These are phyloP conservation scores for Pholiota adiposa DNA, from an alignment of 1,284 basidiomycete species.

Conservation along the genomic window DNA sequence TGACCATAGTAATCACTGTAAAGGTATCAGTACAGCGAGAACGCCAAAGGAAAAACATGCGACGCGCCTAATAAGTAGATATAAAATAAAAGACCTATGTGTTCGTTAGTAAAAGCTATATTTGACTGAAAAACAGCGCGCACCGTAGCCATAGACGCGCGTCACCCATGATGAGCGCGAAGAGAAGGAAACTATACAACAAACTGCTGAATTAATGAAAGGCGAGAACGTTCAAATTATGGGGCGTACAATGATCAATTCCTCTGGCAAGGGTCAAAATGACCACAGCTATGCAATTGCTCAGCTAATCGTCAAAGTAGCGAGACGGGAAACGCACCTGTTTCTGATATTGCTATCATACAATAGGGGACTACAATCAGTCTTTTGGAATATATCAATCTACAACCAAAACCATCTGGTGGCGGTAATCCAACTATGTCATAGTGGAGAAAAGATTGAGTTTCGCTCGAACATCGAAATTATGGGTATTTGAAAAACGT, in stretches of 20 bases:
- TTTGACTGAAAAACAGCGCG: constrained; percentile 17
- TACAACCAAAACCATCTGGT: neutral
- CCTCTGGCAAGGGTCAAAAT: neutral
- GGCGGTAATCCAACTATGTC: neutral
- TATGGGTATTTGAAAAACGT: too few relatives aligned
- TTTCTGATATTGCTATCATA: neutral
- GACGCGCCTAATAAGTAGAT: constrained; percentile 30
- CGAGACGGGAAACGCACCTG: neutral
- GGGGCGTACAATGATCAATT: constrained; percentile 2
- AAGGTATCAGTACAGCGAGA: neutral
- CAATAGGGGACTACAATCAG: neutral
- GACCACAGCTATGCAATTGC: neutral
- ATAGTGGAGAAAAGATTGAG: too few relatives aligned
- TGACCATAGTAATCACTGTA: constrained; percentile 43
- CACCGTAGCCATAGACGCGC: constrained; percentile 47
- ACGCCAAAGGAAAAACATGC: neutral
- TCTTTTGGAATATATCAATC: neutral
- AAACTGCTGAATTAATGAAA: neutral
- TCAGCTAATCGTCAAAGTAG: neutral
- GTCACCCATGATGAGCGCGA: constrained; percentile 39
- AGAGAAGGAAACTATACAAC: constrained; percentile 28
- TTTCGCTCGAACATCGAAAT: too few relatives aligned
- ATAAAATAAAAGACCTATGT: constrained; percentile 44
- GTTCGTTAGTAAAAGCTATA: neutral
- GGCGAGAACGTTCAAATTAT: neutral